These are phyloP conservation scores for Garcia nutans DNA, from an alignment of 345 rosid genomes.

Conservation along the genomic window DNA sequence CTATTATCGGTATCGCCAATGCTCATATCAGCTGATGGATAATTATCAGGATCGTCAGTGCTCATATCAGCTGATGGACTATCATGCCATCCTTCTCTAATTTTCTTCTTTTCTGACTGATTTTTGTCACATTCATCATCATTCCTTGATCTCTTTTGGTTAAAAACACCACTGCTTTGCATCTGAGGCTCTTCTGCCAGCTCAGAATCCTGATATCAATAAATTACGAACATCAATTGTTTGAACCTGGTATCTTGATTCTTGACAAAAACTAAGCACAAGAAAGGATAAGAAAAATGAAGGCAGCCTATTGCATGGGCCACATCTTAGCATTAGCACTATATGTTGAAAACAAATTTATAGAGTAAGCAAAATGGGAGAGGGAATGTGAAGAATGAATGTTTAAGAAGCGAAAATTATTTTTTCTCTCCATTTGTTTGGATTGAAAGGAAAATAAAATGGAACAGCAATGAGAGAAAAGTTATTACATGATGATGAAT, in stretches of 20 bases:
- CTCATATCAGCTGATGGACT: constrained; percentile 18
- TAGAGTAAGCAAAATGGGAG: no score
- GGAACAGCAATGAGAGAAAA: no score
- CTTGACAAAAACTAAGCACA: neutral
- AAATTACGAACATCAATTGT: neutral
- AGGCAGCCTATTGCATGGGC: neutral
- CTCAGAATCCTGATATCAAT: constrained; percentile 30
- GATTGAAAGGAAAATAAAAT: no score
- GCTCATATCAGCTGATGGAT: constrained; percentile 16
- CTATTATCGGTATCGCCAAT: constrained; percentile 5
- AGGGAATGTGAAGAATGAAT: no score
- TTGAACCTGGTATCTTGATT: neutral
- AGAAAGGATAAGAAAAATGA: no score
- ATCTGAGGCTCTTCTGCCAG: constrained; percentile 4
- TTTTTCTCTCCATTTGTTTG: no score
- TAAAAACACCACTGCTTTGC: neutral
- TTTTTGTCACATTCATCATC: constrained; percentile 17
- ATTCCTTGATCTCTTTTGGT: constrained; percentile 39
- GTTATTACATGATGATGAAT: no score
- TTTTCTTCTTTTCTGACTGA: constrained; percentile 21
- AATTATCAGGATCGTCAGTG: neutral
- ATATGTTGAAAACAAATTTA: no score
- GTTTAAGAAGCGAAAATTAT: no score
- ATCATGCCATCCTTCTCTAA: constrained; percentile 16
- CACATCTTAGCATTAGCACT: neutral